phyloP scores from a whole-genome alignment of 2,329 filamentous ascomycete genomes.

The Nothomitra cinnamomea region DNA sequence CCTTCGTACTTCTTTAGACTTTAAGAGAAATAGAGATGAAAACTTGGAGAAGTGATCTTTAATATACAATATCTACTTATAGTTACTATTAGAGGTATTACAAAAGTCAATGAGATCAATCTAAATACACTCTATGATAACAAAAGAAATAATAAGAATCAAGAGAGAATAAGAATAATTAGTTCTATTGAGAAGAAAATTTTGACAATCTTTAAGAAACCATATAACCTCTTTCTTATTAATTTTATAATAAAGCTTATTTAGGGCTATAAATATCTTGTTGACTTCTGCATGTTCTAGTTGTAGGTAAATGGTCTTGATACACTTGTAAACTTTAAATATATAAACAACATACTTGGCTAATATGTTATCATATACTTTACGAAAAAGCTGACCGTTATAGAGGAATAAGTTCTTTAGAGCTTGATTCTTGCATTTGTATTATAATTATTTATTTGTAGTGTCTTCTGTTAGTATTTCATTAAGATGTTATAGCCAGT shows the following conservation, averaged over 20 bases:
- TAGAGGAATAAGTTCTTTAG: background rate
- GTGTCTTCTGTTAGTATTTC: too few relatives aligned
- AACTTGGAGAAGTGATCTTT: constrained; percentile 12
- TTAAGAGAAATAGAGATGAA: constrained; percentile 8
- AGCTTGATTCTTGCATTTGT: background rate
- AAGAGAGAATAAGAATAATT: background rate
- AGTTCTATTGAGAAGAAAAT: background rate
- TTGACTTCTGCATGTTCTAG: background rate
- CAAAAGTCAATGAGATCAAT: constrained; percentile 12
- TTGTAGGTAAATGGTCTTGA: background rate
- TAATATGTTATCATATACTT: background rate
- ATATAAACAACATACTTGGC: background rate
- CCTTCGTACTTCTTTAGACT: too few relatives aligned
- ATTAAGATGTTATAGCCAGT: too few relatives aligned
- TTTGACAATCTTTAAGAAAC: background rate
- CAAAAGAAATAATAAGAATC: constrained; percentile 5
- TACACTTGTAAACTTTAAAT: background rate
- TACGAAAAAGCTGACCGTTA: background rate
- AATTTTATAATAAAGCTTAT: background rate
- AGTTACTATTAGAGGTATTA: constrained; percentile 8
- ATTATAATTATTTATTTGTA: too few relatives aligned
- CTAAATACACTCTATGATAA: constrained; percentile 5
- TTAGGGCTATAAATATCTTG: background rate
- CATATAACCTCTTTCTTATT: background rate
- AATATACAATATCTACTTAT: constrained; percentile 11